phyloP scores from a whole-genome alignment of 768 basidiomycete species.

The Boletus rufocinnamomeus region DNA sequence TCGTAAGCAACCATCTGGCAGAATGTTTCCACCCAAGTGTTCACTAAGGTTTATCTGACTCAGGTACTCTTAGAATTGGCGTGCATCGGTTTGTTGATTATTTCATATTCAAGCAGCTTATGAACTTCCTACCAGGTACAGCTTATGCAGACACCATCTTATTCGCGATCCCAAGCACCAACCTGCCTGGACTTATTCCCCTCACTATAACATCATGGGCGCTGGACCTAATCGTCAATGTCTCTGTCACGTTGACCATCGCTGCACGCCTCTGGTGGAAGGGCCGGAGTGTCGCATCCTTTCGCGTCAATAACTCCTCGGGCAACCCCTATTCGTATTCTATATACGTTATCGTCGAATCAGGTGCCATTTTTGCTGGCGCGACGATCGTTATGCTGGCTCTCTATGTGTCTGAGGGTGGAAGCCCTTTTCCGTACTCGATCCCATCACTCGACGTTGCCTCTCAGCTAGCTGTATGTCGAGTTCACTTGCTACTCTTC shows the following conservation, averaged over 20 bases:
- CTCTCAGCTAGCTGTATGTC: constrained; percentile 24
- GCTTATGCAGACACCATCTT: constrained; percentile 15
- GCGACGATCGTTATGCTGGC: constrained; percentile 22
- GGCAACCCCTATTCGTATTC: constrained; percentile 15
- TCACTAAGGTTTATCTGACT: neutral
- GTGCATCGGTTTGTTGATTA: constrained; percentile 20
- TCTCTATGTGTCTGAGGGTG: constrained; percentile 9
- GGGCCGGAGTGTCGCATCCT: constrained; percentile 12
- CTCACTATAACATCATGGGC: constrained; percentile 20
- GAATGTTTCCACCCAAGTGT: neutral
- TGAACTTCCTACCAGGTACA: constrained; percentile 1
- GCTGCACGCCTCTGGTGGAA: constrained; percentile 24
- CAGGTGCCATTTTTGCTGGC: constrained; percentile 21
- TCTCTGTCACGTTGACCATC: constrained; percentile 25
- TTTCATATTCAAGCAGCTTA: neutral
- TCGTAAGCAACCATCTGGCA: constrained; percentile 11
- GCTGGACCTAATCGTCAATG: constrained; percentile 25
- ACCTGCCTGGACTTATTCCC: constrained; percentile 6
- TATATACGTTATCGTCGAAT: constrained; percentile 23
- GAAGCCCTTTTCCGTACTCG: constrained; percentile 14
- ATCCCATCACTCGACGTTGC: constrained; percentile 20
- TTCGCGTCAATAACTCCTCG: neutral
- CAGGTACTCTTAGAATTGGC: constrained; percentile 24
- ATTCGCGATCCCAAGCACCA: constrained; percentile 12
- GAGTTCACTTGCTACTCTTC: neutral